Evolutionary conservation across 164 flowering plant genomes (phyloP), one percentile per base, ranked within the genome.

Genomic region (Magnolia officinalis): DNA sequence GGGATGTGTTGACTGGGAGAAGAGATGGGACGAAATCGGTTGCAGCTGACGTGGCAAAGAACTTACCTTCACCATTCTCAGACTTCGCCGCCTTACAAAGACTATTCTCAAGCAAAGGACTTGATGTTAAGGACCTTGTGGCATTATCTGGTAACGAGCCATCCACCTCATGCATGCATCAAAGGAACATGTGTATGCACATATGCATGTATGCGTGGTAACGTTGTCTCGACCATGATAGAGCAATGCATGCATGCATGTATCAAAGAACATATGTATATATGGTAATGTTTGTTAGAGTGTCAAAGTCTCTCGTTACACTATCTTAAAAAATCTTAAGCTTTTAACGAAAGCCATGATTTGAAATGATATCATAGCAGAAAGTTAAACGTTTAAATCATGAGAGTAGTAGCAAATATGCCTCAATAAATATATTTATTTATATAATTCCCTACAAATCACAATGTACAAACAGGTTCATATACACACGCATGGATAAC

Each of bases 1-100:
- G 83, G 83, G 71, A 50, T 4, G 85, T 83, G 49, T 51, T 79
- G 10, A 83, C 89, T 1, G 89, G 89, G 55, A 83, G 89, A 26
- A 74, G 80, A 67, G 89, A 86, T 45, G 86, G 89, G 10, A 75
- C 21, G 8, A 76, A 75, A 14, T 84, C 87, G 37, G 50, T 50
- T 0, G 81, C 74, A 18, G 76, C 76, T 70, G 83, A 76, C n/a
- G 80, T 66, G 68, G 8, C 24, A 5, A 21, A 50, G 3, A 76
- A 83, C 58, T 23, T 81, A n/a, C 83, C 83, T 10, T 65, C 78
- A 51, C 81, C 85, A 14, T 70, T 73, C 67, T 74, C 79, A 31
- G 50, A 80, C 69, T 82, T 81, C 65, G 86, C 49, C 84, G 87
- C 3, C 68, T 83, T 7, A 45, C 13, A 3, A n/a, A 7, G 29